These are phyloP conservation scores for Solanum tarijense DNA, from an alignment of 257 asterid species.

Conservation along the genomic window DNA sequence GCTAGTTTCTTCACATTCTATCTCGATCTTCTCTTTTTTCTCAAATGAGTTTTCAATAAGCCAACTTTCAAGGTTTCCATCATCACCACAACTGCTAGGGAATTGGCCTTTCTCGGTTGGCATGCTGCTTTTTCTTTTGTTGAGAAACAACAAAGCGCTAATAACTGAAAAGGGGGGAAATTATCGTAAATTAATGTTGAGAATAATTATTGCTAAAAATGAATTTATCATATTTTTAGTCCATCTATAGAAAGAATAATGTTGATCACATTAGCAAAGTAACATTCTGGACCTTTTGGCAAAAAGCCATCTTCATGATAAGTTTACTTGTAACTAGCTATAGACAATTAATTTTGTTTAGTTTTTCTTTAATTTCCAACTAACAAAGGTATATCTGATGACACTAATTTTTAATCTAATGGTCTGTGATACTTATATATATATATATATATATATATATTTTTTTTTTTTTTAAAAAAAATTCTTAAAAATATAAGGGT, in stretches of 20 bases:
- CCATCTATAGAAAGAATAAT: neutral
- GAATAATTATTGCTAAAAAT: neutral
- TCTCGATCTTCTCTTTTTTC: neutral
- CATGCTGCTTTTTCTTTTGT: neutral
- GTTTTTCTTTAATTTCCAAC: too few species aligned
- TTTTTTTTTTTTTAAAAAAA: too few species aligned
- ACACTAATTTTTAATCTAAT: too few species aligned
- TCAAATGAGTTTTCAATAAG: neutral
- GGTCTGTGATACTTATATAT: too few species aligned
- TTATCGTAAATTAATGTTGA: too few species aligned
- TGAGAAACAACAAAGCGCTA: neutral
- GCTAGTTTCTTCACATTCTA: neutral
- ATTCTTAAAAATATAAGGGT: too few species aligned
- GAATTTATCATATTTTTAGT: neutral
- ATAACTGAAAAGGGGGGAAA: neutral
- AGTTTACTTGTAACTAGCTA: too few species aligned
- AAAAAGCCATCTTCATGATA: too few species aligned
- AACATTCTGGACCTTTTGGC: neutral
- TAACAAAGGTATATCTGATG: too few species aligned
- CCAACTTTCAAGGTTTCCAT: neutral
- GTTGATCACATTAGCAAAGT: neutral
- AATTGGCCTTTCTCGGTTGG: neutral
- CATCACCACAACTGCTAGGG: neutral
- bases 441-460: too few species aligned
- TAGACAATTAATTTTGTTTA: too few species aligned